phyloP scores from a whole-genome alignment of 108 stramenopile genomes.

The Schizochytrium sp. region DNA sequence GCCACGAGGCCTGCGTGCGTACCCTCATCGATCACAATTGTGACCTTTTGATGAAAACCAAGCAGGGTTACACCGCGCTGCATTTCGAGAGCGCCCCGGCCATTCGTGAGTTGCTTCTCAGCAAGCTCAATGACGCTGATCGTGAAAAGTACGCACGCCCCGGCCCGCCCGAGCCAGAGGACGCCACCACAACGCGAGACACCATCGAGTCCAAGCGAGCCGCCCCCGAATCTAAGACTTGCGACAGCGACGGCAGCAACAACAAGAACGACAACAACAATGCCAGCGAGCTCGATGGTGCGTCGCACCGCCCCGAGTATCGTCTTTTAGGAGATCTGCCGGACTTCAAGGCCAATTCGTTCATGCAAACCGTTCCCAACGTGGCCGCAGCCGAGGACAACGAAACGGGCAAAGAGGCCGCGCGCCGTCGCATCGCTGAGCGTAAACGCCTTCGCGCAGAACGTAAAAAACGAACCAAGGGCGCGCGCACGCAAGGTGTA shows the following conservation, averaged over 20 bases:
- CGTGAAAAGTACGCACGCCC: background rate
- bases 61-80: conserved; percentile 39
- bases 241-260: background rate
- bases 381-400: conserved; percentile 2
- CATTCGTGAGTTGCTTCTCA: conserved; percentile 27
- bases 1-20: conserved; percentile 38
- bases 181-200: background rate
- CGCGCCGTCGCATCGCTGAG: background rate
- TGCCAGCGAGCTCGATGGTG: background rate
- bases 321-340: conserved; percentile 12
- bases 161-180: background rate
- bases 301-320: background rate
- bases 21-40: conserved; percentile 39
- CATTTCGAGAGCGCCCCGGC: conserved; percentile 30
- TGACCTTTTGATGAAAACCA: conserved; percentile 32
- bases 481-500: background rate
- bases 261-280: too few relatives aligned
- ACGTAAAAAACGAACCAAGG: background rate
- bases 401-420: background rate
- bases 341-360: background rate
- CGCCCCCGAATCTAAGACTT: background rate
- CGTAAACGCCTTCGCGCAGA: background rate
- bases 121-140: conserved; percentile 28
- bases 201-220: background rate
- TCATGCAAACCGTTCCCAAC: background rate